A percentile compares a stretch with the other conserved stretches of the same genome.
phyloP scores from a whole-genome alignment of 2,329 filamentous ascomycete species.

The Ceratocystis huliohia region DNA sequence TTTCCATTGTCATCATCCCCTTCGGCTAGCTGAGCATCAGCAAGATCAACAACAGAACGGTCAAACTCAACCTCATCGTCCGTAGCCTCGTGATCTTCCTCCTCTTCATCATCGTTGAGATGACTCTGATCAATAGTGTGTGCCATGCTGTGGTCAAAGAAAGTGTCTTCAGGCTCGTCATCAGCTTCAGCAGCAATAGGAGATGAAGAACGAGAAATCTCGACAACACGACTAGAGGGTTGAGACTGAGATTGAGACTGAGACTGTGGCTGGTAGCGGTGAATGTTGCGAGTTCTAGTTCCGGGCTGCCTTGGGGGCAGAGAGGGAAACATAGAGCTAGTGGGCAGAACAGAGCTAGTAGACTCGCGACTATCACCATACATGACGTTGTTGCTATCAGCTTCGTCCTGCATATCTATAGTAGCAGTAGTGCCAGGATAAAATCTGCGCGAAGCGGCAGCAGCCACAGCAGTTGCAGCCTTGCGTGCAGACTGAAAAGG shows the following conservation, averaged over 20 bases:
- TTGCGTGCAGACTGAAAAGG: constrained; percentile 22
- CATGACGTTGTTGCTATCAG: constrained; percentile 5
- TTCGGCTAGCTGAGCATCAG: neutral
- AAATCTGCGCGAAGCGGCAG: constrained; percentile 12
- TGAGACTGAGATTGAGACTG: neutral
- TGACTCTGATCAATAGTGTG: constrained; percentile 20
- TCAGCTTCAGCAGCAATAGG: constrained; percentile 10
- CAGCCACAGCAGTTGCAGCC: constrained; percentile 19
- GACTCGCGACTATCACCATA: neutral
- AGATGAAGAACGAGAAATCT: neutral
- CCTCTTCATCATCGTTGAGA: constrained; percentile 6
- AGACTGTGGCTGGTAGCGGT: neutral
- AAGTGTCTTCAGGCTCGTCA: constrained; percentile 9
- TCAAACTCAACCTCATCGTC: neutral
- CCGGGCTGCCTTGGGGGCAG: constrained; percentile 24
- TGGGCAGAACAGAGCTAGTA: constrained; percentile 23
- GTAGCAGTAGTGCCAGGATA: constrained; percentile 12
- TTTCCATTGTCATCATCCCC: constrained; percentile 1
- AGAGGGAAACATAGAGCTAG: constrained; percentile 33
- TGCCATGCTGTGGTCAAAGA: constrained; percentile 20
- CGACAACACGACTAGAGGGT: neutral
- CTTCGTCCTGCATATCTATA: constrained; percentile 8
- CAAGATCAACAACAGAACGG: neutral
- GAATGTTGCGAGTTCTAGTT: neutral
- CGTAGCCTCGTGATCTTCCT: neutral